Evolutionary conservation across 1,139 yeast species (phyloP), one percentile per base, ranked within the genome.

Genomic region (Chernovozyma aurita): DNA sequence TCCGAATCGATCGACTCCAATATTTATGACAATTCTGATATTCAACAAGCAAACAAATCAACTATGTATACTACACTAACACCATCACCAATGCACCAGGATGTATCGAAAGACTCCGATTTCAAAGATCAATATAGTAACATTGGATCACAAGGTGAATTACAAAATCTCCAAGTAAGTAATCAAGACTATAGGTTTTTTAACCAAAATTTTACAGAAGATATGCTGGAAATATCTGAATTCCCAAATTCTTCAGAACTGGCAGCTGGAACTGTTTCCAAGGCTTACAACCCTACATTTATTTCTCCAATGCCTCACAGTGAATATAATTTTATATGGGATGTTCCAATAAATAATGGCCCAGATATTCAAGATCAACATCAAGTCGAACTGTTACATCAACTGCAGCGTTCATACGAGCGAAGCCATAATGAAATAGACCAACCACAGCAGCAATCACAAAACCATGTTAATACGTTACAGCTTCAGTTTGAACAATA

Each of bases 221-320:
- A 26, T 26, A 13, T 32, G 17, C 34, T 32, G 34, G 21, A 24
- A 15, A 24, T 32, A 9, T 32, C 25, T 18, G 34, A 32, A 24
- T 32, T 32, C 20, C 30, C 30, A 4, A 24, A n/a, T 12, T 5
- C 16, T 11, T 18, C 32, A 5, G 24, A 30, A 15, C 15, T 11
- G 15, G 4, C 26, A 7, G 13, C 5, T n/a, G 16, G 12, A 15
- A n/a, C 16, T 14, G 6, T 12, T 16, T 7, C 6, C 12, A 26
- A 26, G 12, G 28, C 8, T 6, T 26, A 26, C 12, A 26, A 26
- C 12, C 18, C 28, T 6, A 26, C 12, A 8, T 28, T 28, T 18
- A 28, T 28, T 27, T 7, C 20, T 14, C 31, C 17, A 18, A 30
- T 13, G 7, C 27, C 27, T 15, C 22, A n/a, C n/a, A 28, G 21